Evolutionary conservation across 768 basidiomycete species (phyloP), one percentile per base, ranked within the genome.

Genomic region (Collybia sordida): DNA sequence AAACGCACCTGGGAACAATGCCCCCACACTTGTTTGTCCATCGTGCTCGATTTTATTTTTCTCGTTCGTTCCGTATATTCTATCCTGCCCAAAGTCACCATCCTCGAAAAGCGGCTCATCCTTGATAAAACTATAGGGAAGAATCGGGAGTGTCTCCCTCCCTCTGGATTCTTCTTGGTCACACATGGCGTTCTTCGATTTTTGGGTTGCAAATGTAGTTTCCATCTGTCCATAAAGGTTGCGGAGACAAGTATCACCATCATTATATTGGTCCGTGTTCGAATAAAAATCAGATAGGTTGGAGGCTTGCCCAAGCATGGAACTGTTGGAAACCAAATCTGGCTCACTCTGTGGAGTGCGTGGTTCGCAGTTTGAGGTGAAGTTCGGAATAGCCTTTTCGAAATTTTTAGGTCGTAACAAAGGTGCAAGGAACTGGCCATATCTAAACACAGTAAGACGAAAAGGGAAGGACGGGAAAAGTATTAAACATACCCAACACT

Each of bases 31-130:
- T 74, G 54, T 42, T 67, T 55, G 6, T 14, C 45, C 14, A 18
- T 49, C 43, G 46, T 31, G 56, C 36, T 52, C 34, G 17, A 1
- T 18, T 41, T 27, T 36, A 18, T 11, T 55, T 22, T 14, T 11
- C 1, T 24, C 15, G 6, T 36, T 18, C 18, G 25, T 11, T 19
- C 39, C 9, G 14, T 12, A 4, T 23, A 14, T 44, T 18, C n/a
- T 41, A 6, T 18, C 37, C 42, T 44, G 25, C 5, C 21, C 39
- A 6, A 43, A 47, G 7, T 52, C 61, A 6, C 73, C 70, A 43
- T 71, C 74, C 21, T 81, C 80, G 50, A 84, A 79, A 9, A 88
- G 53, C 47, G 64, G 73, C 54, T 86, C 86, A 41, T 78, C 70
- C 54, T 83, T 61, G 22, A 89, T 79, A 38, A 74, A 58, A 14